These are phyloP conservation scores for Pichia terricola DNA, from an alignment of 1,139 yeast genomes.

Conservation along the genomic window DNA sequence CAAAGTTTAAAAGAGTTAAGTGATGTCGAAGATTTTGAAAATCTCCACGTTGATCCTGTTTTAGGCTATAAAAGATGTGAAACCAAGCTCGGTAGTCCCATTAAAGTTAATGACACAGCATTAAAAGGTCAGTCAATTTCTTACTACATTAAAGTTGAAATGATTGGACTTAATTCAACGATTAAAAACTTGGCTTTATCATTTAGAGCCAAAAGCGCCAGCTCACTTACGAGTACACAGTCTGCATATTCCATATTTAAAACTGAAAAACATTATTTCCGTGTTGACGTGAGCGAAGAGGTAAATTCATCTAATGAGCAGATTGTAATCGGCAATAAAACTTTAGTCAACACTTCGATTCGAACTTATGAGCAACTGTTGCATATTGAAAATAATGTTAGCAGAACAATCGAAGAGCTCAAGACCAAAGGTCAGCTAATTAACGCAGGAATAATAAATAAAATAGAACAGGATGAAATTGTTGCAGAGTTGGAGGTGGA, in stretches of 20 bases:
- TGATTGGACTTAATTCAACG: constrained; percentile 14
- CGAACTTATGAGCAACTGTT: constrained; percentile 13
- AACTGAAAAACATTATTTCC: constrained; percentile 12
- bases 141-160: constrained; percentile 19
- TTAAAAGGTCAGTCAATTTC: constrained; percentile 17
- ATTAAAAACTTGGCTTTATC: neutral
- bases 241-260: constrained; percentile 12
- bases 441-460: constrained; percentile 14
- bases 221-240: neutral
- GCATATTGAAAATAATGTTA: constrained; percentile 12
- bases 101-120: constrained; percentile 24
- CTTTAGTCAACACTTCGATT: neutral
- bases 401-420: constrained; percentile 9
- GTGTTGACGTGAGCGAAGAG: constrained; percentile 11
- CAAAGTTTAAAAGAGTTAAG: constrained; percentile 7
- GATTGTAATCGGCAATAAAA: neutral
- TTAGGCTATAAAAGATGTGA: constrained; percentile 33
- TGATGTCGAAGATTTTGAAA: neutral
- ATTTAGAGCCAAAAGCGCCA: too few species aligned
- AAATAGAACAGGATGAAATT: constrained; percentile 9
- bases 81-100: constrained; percentile 28
- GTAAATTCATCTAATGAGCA: neutral
- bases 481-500: constrained; percentile 7
- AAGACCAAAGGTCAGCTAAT: constrained; percentile 8
- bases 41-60: constrained; percentile 15